Percentiles rank a stretch among this genome's conserved stretches.
phyloP scores from a whole-genome alignment of 768 basidiomycete species.

The Hypsizygus marmoreus region DNA sequence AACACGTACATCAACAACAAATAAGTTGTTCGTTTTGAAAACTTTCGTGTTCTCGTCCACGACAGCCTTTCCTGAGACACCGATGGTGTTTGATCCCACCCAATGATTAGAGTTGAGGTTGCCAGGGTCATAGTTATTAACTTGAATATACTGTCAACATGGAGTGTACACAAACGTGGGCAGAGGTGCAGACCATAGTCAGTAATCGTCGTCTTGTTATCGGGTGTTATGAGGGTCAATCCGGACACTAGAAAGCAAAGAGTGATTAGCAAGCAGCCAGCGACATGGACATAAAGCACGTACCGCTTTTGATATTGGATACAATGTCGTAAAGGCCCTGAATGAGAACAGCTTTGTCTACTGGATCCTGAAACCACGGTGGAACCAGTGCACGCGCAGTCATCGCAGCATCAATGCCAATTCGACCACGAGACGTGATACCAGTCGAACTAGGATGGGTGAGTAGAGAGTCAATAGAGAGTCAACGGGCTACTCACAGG shows the following conservation, averaged over 20 bases:
- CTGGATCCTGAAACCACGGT: conserved; percentile 61
- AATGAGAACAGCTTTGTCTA: conserved; percentile 54
- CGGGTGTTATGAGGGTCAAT: conserved; percentile 60
- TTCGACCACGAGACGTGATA: conserved; percentile 61
- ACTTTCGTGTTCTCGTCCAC: conserved; percentile 64
- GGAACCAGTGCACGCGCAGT: conserved; percentile 49
- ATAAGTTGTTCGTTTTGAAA: conserved; percentile 48
- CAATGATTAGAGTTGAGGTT: conserved; percentile 64
- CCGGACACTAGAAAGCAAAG: conserved; percentile 39
- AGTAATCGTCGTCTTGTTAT: conserved; percentile 55
- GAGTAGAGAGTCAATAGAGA: too few species aligned
- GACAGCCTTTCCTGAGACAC: conserved; percentile 39
- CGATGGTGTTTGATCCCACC: conserved; percentile 57
- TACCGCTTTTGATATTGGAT: conserved; percentile 42
- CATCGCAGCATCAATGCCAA: conserved; percentile 57
- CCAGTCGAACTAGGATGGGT: conserved; percentile 41
- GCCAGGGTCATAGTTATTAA: conserved; percentile 39
- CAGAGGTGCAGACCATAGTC: conserved; percentile 43
- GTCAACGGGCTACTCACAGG: conserved; percentile 42
- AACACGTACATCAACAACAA: conserved; percentile 51
- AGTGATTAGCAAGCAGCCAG: too few species aligned
- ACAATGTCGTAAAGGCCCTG: conserved; percentile 52
- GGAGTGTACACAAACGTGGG: neutral
- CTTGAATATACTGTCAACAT: conserved; percentile 21
- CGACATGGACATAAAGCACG: conserved; percentile 8